phyloP scores from a whole-genome alignment of 2,329 filamentous ascomycete genomes.

The Dryadomyces quercivorus region DNA sequence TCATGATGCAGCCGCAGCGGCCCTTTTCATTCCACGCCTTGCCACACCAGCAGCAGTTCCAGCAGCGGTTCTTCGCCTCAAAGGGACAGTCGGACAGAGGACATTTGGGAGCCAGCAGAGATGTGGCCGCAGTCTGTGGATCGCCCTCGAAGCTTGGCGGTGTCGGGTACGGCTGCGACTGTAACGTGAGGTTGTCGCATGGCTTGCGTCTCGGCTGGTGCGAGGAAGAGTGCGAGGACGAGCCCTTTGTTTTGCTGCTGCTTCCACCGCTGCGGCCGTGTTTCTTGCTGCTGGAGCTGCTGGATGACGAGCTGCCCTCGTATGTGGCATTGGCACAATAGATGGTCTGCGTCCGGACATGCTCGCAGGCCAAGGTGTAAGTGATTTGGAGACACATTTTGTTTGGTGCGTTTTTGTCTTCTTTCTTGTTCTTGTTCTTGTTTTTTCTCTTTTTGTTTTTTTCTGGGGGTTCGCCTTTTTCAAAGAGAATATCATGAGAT shows the following conservation, averaged over 20 bases:
- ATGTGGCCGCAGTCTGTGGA: constrained; percentile 16
- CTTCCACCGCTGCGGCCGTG: constrained; percentile 2
- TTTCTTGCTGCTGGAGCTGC: neutral
- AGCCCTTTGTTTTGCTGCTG: constrained; percentile 8
- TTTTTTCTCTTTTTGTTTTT: neutral
- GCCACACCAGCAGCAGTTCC: constrained; percentile 46
- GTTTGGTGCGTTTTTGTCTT: neutral
- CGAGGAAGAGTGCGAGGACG: constrained; percentile 4
- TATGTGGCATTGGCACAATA: constrained; percentile 29
- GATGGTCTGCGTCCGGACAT: constrained; percentile 30
- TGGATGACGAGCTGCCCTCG: neutral
- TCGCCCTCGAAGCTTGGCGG: constrained; percentile 27
- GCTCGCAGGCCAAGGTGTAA: constrained; percentile 39
- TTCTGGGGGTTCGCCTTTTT: too few relatives aligned
- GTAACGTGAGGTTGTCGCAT: constrained; percentile 30
- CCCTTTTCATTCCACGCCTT: constrained; percentile 38
- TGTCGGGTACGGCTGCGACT: constrained; percentile 33
- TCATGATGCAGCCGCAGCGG: constrained; percentile 39
- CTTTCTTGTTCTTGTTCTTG: neutral
- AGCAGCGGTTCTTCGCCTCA: constrained; percentile 33
- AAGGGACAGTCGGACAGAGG: constrained; percentile 36
- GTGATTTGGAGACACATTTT: constrained; percentile 37
- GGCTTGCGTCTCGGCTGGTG: constrained; percentile 13
- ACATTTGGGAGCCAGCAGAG: constrained; percentile 26
- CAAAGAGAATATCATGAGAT: neutral